Conservation (phyloP, 345 rosid species). For the Linum trigynum region DNA sequence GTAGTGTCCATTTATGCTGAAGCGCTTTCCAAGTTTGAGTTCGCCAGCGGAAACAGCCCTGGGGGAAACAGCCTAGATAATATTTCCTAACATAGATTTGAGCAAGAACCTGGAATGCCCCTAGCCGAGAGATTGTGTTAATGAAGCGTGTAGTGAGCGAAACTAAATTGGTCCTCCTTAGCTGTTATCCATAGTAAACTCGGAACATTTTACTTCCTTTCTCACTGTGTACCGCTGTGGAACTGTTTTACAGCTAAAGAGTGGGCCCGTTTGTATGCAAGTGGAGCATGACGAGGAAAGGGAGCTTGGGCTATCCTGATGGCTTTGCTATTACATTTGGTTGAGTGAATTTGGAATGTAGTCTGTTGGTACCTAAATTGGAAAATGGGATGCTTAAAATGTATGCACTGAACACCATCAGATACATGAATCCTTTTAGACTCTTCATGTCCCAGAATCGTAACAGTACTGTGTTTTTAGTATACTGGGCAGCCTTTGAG, state of each 20-base stretch:
- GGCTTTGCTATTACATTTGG: background rate
- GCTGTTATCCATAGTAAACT: background rate
- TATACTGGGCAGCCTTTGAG: background rate
- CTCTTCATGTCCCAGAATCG: background rate
- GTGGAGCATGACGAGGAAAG: slow-evolving; percentile 47
- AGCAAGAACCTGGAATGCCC: background rate
- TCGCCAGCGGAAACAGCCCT: background rate
- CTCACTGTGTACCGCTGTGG: background rate
- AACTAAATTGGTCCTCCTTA: background rate
- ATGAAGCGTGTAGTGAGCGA: background rate
- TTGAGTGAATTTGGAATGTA: background rate
- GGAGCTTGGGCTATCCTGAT: background rate
- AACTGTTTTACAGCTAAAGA: slow-evolving; percentile 63
- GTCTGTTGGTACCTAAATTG: background rate
- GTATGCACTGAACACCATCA: background rate
- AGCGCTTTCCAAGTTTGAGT: background rate
- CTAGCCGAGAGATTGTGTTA: background rate
- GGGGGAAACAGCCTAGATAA: background rate
- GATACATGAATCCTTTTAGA: background rate
- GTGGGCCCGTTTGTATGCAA: slow-evolving; percentile 93
- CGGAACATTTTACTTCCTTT: background rate
- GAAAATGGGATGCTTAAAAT: background rate
- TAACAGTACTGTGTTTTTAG: background rate
- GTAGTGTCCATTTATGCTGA: background rate
- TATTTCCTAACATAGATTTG: background rate